Evolutionary conservation across 2,329 filamentous ascomycete genomes (phyloP).

Genomic region (Xylariaceae sp.): DNA sequence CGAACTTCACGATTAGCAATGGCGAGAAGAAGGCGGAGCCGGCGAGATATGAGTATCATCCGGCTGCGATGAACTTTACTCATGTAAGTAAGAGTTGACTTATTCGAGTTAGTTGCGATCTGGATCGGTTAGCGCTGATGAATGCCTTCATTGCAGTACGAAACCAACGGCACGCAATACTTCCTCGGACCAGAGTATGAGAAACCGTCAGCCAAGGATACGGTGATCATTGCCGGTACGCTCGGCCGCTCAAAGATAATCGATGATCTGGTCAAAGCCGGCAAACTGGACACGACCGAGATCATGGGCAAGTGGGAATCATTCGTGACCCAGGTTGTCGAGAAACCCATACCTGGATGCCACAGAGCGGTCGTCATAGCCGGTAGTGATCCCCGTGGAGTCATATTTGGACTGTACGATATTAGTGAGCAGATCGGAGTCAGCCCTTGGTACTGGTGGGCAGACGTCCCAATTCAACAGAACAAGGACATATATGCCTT

Average conservation of each 20-base stretch:
- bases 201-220: conserved; percentile 39
- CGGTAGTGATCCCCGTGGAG: conserved; percentile 52
- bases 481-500: conserved; percentile 52
- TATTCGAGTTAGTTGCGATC: neutral
- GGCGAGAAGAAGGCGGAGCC: conserved; percentile 36
- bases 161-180: conserved; percentile 37
- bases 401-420: conserved; percentile 67
- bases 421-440: conserved; percentile 69
- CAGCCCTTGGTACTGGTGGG: conserved; percentile 65
- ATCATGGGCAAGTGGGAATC: conserved; percentile 65
- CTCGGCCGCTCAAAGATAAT: conserved; percentile 60
- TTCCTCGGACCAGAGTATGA: conserved; percentile 43
- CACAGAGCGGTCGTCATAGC: conserved; percentile 59
- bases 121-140: neutral
- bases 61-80: conserved; percentile 44
- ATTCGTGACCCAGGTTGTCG: conserved; percentile 55
- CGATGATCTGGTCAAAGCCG: conserved; percentile 49
- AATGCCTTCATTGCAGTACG: conserved; percentile 34
- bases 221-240: conserved; percentile 63
- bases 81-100: conserved; percentile 32
- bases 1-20: conserved; percentile 55
- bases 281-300: conserved; percentile 52
- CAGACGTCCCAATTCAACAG: conserved; percentile 52
- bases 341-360: conserved; percentile 52
- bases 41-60: conserved; percentile 39